Evolutionary conservation across 805 yeast genomes (phyloP).

Genomic region (Isabelozyma pseudorhagii): DNA sequence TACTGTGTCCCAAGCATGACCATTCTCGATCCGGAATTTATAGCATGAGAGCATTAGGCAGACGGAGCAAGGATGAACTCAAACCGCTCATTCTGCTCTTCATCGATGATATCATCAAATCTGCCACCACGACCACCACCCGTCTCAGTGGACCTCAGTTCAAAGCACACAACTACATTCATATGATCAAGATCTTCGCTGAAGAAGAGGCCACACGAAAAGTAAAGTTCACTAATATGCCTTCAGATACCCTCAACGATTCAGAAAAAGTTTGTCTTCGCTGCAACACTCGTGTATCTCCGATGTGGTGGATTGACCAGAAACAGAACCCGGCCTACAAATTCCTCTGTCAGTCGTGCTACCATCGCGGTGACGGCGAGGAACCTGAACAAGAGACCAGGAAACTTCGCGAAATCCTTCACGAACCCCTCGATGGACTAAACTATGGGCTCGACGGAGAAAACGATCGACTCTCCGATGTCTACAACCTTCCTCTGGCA

Average conservation of each 20-base stretch:
- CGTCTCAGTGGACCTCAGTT: constrained; percentile 30
- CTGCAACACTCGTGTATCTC: constrained; percentile 27
- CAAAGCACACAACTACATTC: constrained; percentile 26
- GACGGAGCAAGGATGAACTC: constrained; percentile 22
- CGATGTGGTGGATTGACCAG: constrained; percentile 32
- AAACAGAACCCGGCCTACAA: background rate
- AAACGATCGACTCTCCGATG: constrained; percentile 16
- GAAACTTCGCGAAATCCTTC: constrained; percentile 18
- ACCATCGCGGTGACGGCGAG: constrained; percentile 14
- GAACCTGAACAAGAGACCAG: constrained; percentile 11
- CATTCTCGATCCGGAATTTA: constrained; percentile 15
- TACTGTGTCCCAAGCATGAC: constrained; percentile 43
- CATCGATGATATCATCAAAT: constrained; percentile 30
- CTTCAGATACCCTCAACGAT: background rate
- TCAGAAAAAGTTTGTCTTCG: constrained; percentile 11
- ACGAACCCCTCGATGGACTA: constrained; percentile 28
- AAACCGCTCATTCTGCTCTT: constrained; percentile 40
- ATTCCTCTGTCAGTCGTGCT: constrained; percentile 30
- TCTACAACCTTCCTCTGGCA: constrained; percentile 4
- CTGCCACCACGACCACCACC: constrained; percentile 1
- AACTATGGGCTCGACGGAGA: constrained; percentile 27
- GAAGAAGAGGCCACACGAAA: constrained; percentile 4
- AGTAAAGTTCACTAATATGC: background rate
- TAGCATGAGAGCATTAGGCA: constrained; percentile 27
- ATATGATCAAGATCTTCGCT: constrained; percentile 14